Evolutionary conservation across 2,329 filamentous ascomycete genomes (phyloP).

Genomic region (Phoma sp.): DNA sequence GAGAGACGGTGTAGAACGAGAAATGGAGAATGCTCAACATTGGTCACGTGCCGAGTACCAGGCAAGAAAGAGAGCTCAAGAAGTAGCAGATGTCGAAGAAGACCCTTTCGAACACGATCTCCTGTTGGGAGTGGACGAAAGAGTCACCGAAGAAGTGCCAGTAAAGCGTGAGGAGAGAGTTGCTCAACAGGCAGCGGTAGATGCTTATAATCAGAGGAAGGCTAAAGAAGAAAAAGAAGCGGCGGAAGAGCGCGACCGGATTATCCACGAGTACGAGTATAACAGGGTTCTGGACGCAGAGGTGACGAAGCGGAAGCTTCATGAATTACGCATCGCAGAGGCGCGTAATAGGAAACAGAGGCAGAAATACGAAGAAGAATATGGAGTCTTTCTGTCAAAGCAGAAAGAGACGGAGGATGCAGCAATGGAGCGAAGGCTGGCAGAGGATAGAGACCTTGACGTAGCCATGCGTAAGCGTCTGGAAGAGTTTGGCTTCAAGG

Average conservation of each 20-base stretch:
- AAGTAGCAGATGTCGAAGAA: too few relatives aligned
- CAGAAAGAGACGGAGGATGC: slow-evolving; percentile 51
- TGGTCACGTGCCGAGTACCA: too few relatives aligned
- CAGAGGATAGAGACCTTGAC: slow-evolving; percentile 51
- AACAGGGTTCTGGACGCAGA: slow-evolving; percentile 49
- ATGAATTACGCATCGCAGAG: too few relatives aligned
- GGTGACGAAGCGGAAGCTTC: too few relatives aligned
- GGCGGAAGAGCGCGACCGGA: slow-evolving; percentile 39
- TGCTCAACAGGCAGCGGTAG: slow-evolving; percentile 41
- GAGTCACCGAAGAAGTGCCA: slow-evolving; percentile 35
- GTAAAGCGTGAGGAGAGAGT: slow-evolving; percentile 39
- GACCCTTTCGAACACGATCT: too few relatives aligned
- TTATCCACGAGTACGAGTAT: slow-evolving; percentile 47
- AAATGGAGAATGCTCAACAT: slow-evolving; percentile 12
- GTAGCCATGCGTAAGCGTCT: slow-evolving; percentile 54
- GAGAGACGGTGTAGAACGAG: too few relatives aligned
- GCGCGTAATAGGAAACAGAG: slow-evolving; percentile 47
- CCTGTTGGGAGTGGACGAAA: slow-evolving; percentile 22
- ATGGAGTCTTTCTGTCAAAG: slow-evolving; percentile 49
- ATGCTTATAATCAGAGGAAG: slow-evolving; percentile 43
- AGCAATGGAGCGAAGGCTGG: slow-evolving; percentile 47
- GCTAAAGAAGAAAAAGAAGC: slow-evolving; percentile 40
- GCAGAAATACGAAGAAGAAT: slow-evolving; percentile 52
- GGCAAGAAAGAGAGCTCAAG: too few relatives aligned
- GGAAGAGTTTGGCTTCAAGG: slow-evolving; percentile 53